A percentile compares a stretch with the other conserved stretches of the same genome.
These are phyloP conservation scores for Pseudogymnoascus sp. DNA, from an alignment of 2,329 filamentous ascomycete genomes.

Conservation along the genomic window DNA sequence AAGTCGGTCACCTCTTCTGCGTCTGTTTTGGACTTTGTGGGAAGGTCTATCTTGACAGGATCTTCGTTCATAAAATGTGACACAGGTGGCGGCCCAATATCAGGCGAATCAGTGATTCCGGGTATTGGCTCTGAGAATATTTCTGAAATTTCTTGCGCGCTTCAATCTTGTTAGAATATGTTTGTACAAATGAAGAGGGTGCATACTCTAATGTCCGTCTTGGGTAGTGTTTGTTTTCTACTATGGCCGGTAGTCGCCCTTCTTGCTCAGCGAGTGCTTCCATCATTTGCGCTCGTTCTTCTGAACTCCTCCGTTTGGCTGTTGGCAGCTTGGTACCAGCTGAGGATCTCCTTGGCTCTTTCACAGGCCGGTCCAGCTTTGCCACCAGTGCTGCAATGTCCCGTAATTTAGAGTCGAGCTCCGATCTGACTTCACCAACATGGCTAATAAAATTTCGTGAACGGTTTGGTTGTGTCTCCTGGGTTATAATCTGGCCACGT, in stretches of 20 bases:
- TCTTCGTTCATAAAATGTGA: slow-evolving; percentile 53
- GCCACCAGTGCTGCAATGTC: slow-evolving; percentile 64
- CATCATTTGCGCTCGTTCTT: slow-evolving; percentile 42
- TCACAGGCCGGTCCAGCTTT: slow-evolving; percentile 23
- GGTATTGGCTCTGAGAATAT: slow-evolving; percentile 19
- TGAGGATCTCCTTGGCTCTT: slow-evolving; percentile 23
- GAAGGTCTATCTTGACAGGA: slow-evolving; percentile 46
- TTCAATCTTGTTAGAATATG: slow-evolving; percentile 29
- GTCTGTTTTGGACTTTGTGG: slow-evolving; percentile 24
- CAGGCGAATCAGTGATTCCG: slow-evolving; percentile 53
- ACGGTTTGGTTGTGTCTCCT: slow-evolving; percentile 56
- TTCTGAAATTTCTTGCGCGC: slow-evolving; percentile 25
- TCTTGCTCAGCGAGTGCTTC: slow-evolving; percentile 30
- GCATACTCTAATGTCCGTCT: slow-evolving; percentile 62
- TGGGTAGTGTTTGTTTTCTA: slow-evolving; percentile 62
- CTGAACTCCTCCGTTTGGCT: slow-evolving; percentile 36
- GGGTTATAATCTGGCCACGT: slow-evolving; percentile 59
- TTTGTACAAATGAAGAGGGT: neutral
- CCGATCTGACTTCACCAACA: slow-evolving; percentile 60
- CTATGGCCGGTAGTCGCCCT: slow-evolving; percentile 55
- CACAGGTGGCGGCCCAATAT: slow-evolving; percentile 58
- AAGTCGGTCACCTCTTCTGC: slow-evolving; percentile 17
- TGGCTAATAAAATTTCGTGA: slow-evolving; percentile 56
- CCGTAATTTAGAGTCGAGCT: slow-evolving; percentile 64
- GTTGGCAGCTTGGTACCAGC: slow-evolving; percentile 32